phyloP scores from a whole-genome alignment of 495 filamentous ascomycete species.

The Ramalina intermedia region DNA sequence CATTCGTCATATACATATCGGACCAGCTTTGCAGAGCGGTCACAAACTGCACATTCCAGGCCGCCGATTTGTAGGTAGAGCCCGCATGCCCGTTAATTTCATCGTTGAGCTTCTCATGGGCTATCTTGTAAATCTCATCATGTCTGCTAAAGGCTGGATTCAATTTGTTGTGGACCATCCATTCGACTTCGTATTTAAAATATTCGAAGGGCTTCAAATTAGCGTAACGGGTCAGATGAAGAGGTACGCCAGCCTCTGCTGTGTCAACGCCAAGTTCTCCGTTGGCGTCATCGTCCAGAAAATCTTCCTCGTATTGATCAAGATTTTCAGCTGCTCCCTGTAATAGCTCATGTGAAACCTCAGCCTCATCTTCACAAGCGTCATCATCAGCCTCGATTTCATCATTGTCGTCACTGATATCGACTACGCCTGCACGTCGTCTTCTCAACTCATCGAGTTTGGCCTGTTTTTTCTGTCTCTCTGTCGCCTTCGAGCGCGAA shows the following conservation, averaged over 20 bases:
- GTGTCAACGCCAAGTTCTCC: slow-evolving; percentile 47
- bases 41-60: slow-evolving; percentile 56
- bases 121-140: slow-evolving; percentile 51
- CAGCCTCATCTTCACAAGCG: slow-evolving; percentile 20
- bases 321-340: slow-evolving; percentile 19
- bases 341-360: slow-evolving; percentile 19
- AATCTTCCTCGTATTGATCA: slow-evolving; percentile 56
- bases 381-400: slow-evolving; percentile 19
- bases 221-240: slow-evolving; percentile 53
- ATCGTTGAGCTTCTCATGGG: slow-evolving; percentile 61
- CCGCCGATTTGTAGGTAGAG: slow-evolving; percentile 58
- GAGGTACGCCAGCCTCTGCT: slow-evolving; percentile 41
- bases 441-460: slow-evolving; percentile 40
- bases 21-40: slow-evolving; percentile 54
- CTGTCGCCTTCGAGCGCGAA: slow-evolving; percentile 30
- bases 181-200: slow-evolving; percentile 67
- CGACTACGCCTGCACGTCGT: slow-evolving; percentile 34
- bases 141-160: slow-evolving; percentile 57
- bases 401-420: background rate
- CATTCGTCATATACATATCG: slow-evolving; percentile 22
- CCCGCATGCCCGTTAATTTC: slow-evolving; percentile 52
- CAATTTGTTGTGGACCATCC: slow-evolving; percentile 66
- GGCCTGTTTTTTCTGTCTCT: slow-evolving; percentile 29
- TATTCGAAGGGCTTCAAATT: slow-evolving; percentile 59
- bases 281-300: slow-evolving; percentile 51